Percentiles rank a stretch among this genome's conserved stretches.
These are phyloP conservation scores for Coniochaeta ligniaria DNA, from an alignment of 2,329 filamentous ascomycete genomes.

Conservation along the genomic window DNA sequence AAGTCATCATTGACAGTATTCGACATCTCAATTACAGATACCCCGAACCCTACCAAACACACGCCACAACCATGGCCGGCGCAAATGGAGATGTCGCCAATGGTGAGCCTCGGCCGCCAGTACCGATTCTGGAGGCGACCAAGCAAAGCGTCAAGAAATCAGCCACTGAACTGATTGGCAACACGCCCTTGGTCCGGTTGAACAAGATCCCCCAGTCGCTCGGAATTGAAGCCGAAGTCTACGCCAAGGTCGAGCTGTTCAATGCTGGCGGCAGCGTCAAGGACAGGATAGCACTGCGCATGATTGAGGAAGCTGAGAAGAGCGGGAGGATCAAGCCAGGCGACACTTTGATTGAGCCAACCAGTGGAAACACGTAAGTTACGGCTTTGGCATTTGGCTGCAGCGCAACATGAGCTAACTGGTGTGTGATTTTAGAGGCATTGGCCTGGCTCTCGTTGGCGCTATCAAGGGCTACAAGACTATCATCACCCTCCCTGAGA, in stretches of 20 bases:
- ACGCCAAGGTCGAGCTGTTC: constrained; percentile 88
- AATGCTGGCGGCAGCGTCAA: constrained; percentile 93
- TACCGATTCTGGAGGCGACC: not conserved
- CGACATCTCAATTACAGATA: too few species aligned
- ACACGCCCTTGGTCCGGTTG: constrained; percentile 88
- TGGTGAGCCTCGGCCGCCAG: not conserved
- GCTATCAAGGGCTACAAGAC: constrained; percentile 98
- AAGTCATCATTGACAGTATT: not conserved
- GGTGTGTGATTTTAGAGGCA: constrained; percentile 50
- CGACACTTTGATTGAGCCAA: constrained; percentile 95
- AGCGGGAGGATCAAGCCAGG: constrained; percentile 92
- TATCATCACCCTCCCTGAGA: constrained; percentile 97
- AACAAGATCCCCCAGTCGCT: constrained; percentile 90
- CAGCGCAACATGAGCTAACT: constrained; percentile 10
- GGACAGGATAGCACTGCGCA: constrained; percentile 89
- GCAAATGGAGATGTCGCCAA: not conserved
- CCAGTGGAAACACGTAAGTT: constrained; percentile 80
- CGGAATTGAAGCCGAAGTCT: constrained; percentile 82
- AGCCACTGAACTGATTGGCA: constrained; percentile 84
- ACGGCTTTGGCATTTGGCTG: not conserved
- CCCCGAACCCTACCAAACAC: too few species aligned
- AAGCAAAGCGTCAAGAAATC: constrained; percentile 28
- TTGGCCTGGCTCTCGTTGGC: constrained; percentile 86
- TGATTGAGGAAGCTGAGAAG: constrained; percentile 94
- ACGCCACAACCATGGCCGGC: not conserved